Percentiles rank a stretch among this genome's conserved stretches.
These are phyloP conservation scores for Salisapilia sapeloensis DNA, from an alignment of 352 stramenopile species.

Conservation along the genomic window DNA sequence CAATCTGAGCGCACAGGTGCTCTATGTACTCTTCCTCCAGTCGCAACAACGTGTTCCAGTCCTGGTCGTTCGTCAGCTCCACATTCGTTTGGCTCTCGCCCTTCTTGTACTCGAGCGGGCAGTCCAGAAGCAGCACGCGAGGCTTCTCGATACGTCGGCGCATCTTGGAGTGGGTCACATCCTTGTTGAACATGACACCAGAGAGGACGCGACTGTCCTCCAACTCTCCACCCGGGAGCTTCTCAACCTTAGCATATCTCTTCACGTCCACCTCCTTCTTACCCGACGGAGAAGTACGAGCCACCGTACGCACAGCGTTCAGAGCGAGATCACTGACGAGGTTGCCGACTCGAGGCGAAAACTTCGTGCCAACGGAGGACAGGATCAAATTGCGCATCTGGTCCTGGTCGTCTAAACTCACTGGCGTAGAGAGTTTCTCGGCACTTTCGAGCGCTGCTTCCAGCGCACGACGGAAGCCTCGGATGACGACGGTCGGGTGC, in stretches of 20 bases:
- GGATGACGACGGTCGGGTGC: conserved; percentile 97
- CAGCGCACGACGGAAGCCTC: conserved; percentile 85
- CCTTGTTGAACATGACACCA: conserved; percentile 99
- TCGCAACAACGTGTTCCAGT: conserved; percentile 96
- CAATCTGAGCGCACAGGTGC: conserved; percentile 97
- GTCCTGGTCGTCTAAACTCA: conserved; percentile 92
- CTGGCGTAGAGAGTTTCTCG: conserved; percentile 83
- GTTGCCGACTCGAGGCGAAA: conserved; percentile 93
- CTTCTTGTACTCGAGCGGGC: conserved; percentile 99
- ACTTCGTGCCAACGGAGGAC: conserved; percentile 97
- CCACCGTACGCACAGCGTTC: conserved; percentile 92
- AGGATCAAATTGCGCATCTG: conserved; percentile 93
- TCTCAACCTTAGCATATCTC: conserved; percentile 99
- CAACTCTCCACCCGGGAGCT: conserved; percentile 95
- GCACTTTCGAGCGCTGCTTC: conserved; percentile 84
- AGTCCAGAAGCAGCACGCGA: conserved; percentile 96
- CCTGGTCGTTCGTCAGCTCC: conserved; percentile 97
- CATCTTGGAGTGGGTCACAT: conserved; percentile 99
- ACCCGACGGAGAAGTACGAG: conserved; percentile 65
- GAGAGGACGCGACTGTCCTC: conserved; percentile 90
- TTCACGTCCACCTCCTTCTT: conserved; percentile 98
- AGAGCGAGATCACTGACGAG: conserved; percentile 95
- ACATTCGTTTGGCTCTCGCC: conserved; percentile 95
- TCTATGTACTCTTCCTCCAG: conserved; percentile 99
- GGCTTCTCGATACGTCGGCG: conserved; percentile 96